These are phyloP conservation scores for Hypoxylon sp. DNA, from an alignment of 2,329 filamentous ascomycete species.

Conservation along the genomic window DNA sequence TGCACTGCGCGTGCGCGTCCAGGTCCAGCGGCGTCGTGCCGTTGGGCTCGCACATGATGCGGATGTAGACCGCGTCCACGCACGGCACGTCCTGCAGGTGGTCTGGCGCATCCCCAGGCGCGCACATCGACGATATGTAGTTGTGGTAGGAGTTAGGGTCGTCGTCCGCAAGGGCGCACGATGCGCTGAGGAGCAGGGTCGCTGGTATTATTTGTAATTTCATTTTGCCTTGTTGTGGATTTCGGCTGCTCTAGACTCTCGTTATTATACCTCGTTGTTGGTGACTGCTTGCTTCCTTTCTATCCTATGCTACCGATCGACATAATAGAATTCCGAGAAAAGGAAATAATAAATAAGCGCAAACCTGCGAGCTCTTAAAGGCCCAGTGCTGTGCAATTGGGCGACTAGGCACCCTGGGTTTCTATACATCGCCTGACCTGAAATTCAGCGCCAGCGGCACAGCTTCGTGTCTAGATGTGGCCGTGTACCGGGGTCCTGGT, in stretches of 20 bases:
- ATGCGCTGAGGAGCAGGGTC: constrained; percentile 13
- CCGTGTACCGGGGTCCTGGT: constrained; percentile 4
- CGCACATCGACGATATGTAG: constrained; percentile 19
- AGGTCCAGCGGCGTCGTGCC: constrained; percentile 51
- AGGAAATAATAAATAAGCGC: background rate
- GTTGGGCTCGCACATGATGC: constrained; percentile 52
- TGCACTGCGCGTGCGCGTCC: constrained; percentile 56
- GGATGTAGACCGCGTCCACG: constrained; percentile 52
- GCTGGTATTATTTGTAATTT: constrained; percentile 7
- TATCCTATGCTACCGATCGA: background rate
- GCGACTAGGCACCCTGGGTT: background rate
- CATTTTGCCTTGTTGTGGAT: constrained; percentile 14
- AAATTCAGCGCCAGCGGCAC: constrained; percentile 16
- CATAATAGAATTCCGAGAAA: too few species aligned
- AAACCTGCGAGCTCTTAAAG: constrained; percentile 3
- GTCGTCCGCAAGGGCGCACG: constrained; percentile 7
- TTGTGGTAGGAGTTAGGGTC: constrained; percentile 9
- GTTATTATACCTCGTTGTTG: background rate
- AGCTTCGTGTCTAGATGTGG: constrained; percentile 24
- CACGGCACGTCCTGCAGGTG: constrained; percentile 48
- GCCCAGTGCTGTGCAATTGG: background rate
- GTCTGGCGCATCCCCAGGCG: background rate
- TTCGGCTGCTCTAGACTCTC: background rate
- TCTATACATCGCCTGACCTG: constrained; percentile 10
- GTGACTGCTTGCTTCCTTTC: background rate